Base-by-base conservation (phyloP, 1,284 basidiomycete species). In the Cutaneotrichosporon sp. region DNA sequence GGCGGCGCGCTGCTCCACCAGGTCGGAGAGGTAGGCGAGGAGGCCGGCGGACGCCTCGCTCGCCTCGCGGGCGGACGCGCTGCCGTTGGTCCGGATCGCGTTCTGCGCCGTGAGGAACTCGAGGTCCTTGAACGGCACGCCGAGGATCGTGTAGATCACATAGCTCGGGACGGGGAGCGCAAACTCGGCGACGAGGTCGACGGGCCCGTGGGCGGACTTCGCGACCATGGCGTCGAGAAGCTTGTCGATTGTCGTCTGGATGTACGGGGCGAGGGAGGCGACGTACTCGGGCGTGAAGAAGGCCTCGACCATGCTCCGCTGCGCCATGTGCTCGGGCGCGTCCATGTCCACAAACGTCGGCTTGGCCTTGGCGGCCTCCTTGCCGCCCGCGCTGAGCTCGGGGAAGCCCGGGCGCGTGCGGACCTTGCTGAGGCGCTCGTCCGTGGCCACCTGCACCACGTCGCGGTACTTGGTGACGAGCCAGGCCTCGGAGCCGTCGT, bases 311-410 rank as follows among this genome's bases (percentile, higher is more conserved):
- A 62, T 57, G 31, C 18, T n/a, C 51, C 60, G 38, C 56, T 62
- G 60, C 20, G 25, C 29, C 60, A 62, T 62, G 51, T 62, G 60
- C n/a, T 62, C 51, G 2, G 60, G 60, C 18, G 54, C 49, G 45
- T 62, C 60, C 60, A 62, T 62, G 55, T 62, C 60, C 43, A 62
- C 60, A 43, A 62, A 62, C 7, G 60, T 62, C 2, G 60, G 60
- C 55, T 54, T 57, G 14, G 56, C 55, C 56, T 62, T 56, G 9
- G 60, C 60, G 4, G 60, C 60, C 42, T 51, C 16, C 49, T 59
- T 59, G 31, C 61, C 61, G 38, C 53, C 57, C 1, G 61, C 47
- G 33, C 25, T 66, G 52, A 71, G 69, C 56, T 62, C 60, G 33
- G 60, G 60, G 46, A 62, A 62, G 4, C 60, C 60, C 1, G 60